Evolutionary conservation across 371 early-diverging fungal genomes (phyloP).

Genomic region (Lichtheimia ramosa): DNA sequence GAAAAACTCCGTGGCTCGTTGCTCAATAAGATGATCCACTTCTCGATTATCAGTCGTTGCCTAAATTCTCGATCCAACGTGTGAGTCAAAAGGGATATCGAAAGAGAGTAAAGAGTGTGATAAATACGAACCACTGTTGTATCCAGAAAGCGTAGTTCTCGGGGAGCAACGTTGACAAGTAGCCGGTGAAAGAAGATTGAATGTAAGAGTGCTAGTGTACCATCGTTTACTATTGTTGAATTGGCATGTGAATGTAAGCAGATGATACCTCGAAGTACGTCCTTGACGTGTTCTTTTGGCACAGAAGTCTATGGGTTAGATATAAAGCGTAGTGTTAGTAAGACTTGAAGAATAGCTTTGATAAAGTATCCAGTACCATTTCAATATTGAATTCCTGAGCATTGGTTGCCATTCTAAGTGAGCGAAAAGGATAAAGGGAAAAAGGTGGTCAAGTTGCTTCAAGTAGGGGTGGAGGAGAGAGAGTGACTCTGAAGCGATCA

Average conservation of each 20-base stretch:
- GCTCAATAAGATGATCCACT: conserved; percentile 41
- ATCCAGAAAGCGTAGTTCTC: conserved; percentile 70
- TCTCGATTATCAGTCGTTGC: conserved; percentile 41
- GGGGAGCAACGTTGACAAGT: conserved; percentile 74
- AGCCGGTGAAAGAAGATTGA: conserved; percentile 86
- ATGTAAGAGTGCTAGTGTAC: conserved; percentile 66
- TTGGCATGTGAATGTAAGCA: background rate
- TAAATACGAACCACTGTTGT: conserved; percentile 64
- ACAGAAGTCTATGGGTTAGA: conserved; percentile 34
- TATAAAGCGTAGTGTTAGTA: conserved; percentile 15
- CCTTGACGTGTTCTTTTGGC: conserved; percentile 57
- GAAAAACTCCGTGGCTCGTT: conserved; percentile 37
- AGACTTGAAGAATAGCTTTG: background rate
- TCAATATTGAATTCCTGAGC: conserved; percentile 47
- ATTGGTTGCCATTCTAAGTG: conserved; percentile 17
- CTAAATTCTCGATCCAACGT: conserved; percentile 11
- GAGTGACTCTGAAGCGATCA: no score
- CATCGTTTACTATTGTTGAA: background rate
- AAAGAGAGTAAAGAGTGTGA: background rate
- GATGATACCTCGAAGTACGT: conserved; percentile 62
- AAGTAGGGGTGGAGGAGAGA: no score
- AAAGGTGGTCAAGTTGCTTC: background rate
- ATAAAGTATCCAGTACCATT: conserved; percentile 29
- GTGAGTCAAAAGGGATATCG: background rate
- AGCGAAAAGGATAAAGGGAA: background rate